Evolutionary conservation across 1,284 basidiomycete species (phyloP).

Genomic region (Cystobasidiaceae sp.): DNA sequence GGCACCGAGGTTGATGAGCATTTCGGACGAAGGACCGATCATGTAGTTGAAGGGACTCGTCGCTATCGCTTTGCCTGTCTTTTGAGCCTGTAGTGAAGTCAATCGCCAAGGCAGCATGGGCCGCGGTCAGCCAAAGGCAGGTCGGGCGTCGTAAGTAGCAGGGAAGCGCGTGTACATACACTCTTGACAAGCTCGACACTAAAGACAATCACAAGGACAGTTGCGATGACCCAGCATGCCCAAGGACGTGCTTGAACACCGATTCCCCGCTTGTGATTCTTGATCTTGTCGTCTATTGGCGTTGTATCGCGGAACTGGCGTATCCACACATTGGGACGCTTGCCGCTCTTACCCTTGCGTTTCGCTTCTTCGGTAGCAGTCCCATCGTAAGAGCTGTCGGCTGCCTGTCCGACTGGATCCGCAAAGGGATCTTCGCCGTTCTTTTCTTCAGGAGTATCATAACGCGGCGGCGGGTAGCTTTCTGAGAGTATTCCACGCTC

Average conservation of each 20-base stretch:
- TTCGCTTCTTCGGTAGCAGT: not conserved
- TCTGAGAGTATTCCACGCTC: not conserved
- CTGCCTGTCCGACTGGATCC: not conserved
- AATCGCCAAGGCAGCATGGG: too few species aligned
- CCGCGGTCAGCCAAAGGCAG: too few species aligned
- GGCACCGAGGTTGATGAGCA: constrained; percentile 77
- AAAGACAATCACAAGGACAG: constrained; percentile 58
- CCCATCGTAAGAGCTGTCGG: not conserved
- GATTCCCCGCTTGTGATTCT: constrained; percentile 60
- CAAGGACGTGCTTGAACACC: constrained; percentile 75
- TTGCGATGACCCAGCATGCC: constrained; percentile 54
- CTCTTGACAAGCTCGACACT: constrained; percentile 44
- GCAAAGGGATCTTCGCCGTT: not conserved
- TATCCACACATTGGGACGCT: constrained; percentile 32
- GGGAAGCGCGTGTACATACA: too few species aligned
- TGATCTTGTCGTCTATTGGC: constrained; percentile 43
- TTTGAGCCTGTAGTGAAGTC: constrained; percentile 47
- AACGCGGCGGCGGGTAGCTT: constrained; percentile 17
- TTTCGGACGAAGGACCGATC: constrained; percentile 71
- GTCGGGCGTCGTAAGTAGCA: not conserved
- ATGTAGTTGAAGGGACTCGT: constrained; percentile 80
- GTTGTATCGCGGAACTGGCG: constrained; percentile 40
- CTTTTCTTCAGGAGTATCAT: constrained; percentile 1
- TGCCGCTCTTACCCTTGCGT: constrained; percentile 1
- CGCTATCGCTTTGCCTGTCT: constrained; percentile 72